Evolutionary conservation across 495 filamentous ascomycete genomes (phyloP).

Genomic region (Bacidia gigantensis): DNA sequence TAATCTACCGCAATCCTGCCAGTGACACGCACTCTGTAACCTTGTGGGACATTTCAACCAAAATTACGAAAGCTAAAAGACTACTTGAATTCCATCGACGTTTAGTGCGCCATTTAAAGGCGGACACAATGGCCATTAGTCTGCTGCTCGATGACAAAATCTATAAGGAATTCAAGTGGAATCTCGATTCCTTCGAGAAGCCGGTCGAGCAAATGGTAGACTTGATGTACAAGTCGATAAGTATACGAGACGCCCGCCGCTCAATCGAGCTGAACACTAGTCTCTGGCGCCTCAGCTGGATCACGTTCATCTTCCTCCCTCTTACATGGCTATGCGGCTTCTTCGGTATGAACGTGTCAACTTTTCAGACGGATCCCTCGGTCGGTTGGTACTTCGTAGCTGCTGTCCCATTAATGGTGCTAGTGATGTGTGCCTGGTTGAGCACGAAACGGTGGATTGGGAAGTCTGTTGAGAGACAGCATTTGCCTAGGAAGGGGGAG

Average conservation of each 20-base stretch:
- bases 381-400: constrained; percentile 30
- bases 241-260: constrained; percentile 38
- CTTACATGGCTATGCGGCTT: constrained; percentile 39
- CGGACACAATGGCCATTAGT: too few species aligned
- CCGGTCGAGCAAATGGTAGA: constrained; percentile 14
- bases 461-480: too few species aligned
- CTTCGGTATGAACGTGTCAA: constrained; percentile 41
- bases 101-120: constrained; percentile 21
- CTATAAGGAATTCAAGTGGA: too few species aligned
- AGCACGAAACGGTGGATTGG: too few species aligned
- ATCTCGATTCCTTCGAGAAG: constrained; percentile 13
- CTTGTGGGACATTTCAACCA: constrained; percentile 34
- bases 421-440: too few species aligned
- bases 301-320: constrained; percentile 41
- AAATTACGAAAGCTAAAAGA: constrained; percentile 37
- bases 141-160: too few species aligned
- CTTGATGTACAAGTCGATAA: constrained; percentile 40
- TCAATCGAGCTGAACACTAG: constrained; percentile 33
- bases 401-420: constrained; percentile 8
- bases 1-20: constrained; percentile 38
- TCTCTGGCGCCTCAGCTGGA: constrained; percentile 27
- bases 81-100: constrained; percentile 36
- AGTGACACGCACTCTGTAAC: constrained; percentile 37
- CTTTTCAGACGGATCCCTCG: constrained; percentile 18
- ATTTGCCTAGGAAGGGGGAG: too few species aligned